Evolutionary conservation across 2,329 filamentous ascomycete species (phyloP), one percentile per base, ranked within the genome.

Genomic region (Cordyceps cicadae): DNA sequence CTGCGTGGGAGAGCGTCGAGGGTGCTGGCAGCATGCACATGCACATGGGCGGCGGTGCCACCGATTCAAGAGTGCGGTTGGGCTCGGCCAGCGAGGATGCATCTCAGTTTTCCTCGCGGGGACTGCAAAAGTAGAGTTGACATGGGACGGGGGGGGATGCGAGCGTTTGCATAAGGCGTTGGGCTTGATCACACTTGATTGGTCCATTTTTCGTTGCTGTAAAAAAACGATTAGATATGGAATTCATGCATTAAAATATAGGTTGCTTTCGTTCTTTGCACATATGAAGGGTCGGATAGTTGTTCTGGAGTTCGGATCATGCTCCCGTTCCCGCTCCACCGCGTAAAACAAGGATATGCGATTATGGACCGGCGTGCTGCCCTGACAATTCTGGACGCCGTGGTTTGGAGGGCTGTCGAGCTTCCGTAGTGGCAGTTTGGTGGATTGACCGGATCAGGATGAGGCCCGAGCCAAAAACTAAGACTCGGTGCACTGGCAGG

Each of bases 1-100:
- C 50, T 50, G 65, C 45, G 45, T 34, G 34, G 63, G 43, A 56
- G 17, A 46, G 32, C 2, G 54, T 58, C 24, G 52, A 45, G 24
- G 43, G 32, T 7, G 39, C 6, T 8, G 15, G 17, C 39, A 15
- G 39, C 6, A 41, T 41, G 37, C 37, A 12, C 37, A 43, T 43
- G 37, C 37, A 9, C 37, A 43, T 43, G 39, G 17, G 34, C 34
- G 12, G 12, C 7, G 51, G 48, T n/a, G 8, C 26, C 29, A 32
- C 34, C 17, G 53, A 55, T n/a, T 50, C 45, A 51, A 32, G 41
- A 32, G 43, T 52, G 21, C 58, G 58, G 62, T 32, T 49, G 51
- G 53, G 41, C 32, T 21, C 54, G 41, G 43, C 14, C 21, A 56
- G 39, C 53, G 63, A 34, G n/a, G 29, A 51, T 26, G 41, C 45